Conservation (phyloP, 495 filamentous ascomycete genomes). For the Talaromyces trachyspermus region DNA sequence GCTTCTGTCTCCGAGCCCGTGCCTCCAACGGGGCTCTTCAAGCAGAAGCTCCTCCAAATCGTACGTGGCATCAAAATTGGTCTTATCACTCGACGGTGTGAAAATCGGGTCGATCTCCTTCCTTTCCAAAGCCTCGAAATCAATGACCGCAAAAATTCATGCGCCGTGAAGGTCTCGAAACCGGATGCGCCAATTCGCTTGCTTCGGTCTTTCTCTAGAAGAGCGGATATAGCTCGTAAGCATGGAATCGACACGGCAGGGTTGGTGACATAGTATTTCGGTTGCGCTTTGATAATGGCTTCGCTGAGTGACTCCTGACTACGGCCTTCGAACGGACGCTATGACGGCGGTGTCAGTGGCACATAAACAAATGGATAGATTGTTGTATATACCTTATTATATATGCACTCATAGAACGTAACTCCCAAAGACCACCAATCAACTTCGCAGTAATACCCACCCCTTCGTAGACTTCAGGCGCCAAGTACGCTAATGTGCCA, state of each 20-base stretch:
- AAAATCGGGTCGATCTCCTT: conserved; percentile 93
- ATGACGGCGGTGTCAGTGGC: conserved; percentile 20
- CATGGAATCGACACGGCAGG: conserved; percentile 82
- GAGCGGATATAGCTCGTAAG: conserved; percentile 72
- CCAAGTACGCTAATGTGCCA: conserved; percentile 90
- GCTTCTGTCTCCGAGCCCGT: conserved; percentile 84
- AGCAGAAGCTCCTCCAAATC: conserved; percentile 90
- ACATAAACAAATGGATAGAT: background rate
- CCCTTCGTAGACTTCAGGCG: conserved; percentile 91
- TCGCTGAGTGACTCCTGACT: conserved; percentile 72
- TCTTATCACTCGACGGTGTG: conserved; percentile 89
- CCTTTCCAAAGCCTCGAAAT: conserved; percentile 77
- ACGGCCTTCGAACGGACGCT: conserved; percentile 88
- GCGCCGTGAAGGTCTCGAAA: conserved; percentile 74
- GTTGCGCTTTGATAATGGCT: conserved; percentile 73
- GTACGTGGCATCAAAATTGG: conserved; percentile 98
- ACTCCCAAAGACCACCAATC: conserved; percentile 99
- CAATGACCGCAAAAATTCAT: conserved; percentile 82
- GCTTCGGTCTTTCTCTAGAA: conserved; percentile 72
- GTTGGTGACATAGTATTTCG: conserved; percentile 81
- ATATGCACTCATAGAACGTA: conserved; percentile 97
- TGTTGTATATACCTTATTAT: conserved; percentile 69
- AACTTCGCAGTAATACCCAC: conserved; percentile 77
- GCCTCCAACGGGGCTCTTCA: conserved; percentile 96
- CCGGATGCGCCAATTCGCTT: conserved; percentile 72